A percentile compares a stretch with the other conserved stretches of the same genome.
Conservation (phyloP, 768 basidiomycete species). For the Lyophyllum semitale region DNA sequence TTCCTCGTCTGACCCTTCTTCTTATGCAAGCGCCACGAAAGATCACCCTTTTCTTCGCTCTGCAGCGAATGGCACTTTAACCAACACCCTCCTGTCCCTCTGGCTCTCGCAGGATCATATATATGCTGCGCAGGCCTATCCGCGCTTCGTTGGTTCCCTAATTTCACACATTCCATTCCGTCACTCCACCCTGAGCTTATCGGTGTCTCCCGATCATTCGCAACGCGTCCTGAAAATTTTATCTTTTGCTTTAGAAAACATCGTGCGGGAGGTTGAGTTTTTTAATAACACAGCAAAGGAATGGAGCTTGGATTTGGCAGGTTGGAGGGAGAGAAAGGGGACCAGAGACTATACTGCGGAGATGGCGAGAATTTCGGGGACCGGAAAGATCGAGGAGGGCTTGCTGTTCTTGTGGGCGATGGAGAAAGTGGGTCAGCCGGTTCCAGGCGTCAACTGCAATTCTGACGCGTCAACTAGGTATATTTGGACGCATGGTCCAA, state of each 20-base stretch:
- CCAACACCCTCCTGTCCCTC: constrained; percentile 47
- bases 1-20: background rate
- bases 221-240: constrained; percentile 48
- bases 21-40: constrained; percentile 48
- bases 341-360: constrained; percentile 75
- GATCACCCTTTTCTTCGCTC: constrained; percentile 58
- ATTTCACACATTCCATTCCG: constrained; percentile 61
- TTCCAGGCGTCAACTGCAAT: background rate
- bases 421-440: constrained; percentile 55
- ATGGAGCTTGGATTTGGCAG: constrained; percentile 46
- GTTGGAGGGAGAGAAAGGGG: constrained; percentile 55
- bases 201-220: constrained; percentile 32
- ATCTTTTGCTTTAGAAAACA: constrained; percentile 54
- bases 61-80: constrained; percentile 55
- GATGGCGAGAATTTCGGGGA: constrained; percentile 54
- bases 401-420: constrained; percentile 79
- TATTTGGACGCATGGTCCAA: constrained; percentile 71
- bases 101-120: constrained; percentile 76
- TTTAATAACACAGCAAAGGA: constrained; percentile 53
- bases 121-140: constrained; percentile 76
- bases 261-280: constrained; percentile 58
- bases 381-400: constrained; percentile 57
- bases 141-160: constrained; percentile 67
- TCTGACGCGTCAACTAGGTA: constrained; percentile 42
- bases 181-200: constrained; percentile 25